Evolutionary conservation across 768 basidiomycete species (phyloP).

Genomic region (Xerocomellus intermedius): DNA sequence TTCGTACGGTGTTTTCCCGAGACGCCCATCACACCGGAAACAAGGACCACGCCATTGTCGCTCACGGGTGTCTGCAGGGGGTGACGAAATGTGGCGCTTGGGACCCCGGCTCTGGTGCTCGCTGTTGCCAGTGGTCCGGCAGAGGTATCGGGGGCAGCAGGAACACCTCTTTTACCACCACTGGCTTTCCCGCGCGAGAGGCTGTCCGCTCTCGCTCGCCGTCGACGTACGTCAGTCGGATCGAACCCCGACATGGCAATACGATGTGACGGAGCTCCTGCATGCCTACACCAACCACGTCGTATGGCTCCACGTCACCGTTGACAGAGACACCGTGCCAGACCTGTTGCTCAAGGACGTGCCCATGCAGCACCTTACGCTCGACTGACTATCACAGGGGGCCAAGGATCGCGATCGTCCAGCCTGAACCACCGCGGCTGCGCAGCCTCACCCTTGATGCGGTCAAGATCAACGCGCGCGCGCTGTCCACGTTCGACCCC

Average conservation of each 20-base stretch:
- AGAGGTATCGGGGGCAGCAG: conserved; percentile 5
- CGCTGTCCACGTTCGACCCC: too few relatives aligned
- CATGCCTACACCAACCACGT: conserved; percentile 18
- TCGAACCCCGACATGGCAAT: conserved; percentile 18
- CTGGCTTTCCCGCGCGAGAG: conserved; percentile 21
- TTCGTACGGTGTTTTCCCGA: conserved; percentile 39
- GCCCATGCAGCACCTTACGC: conserved; percentile 18
- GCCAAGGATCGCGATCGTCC: too few relatives aligned
- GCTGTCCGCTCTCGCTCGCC: conserved; percentile 23
- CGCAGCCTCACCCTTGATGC: too few relatives aligned
- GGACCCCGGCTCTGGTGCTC: conserved; percentile 49
- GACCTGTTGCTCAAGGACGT: conserved; percentile 18
- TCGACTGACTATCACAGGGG: too few relatives aligned
- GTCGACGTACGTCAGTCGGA: conserved; percentile 11
- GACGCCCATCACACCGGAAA: conserved; percentile 23
- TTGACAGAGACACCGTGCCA: conserved; percentile 7
- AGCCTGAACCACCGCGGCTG: too few relatives aligned
- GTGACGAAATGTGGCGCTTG: conserved; percentile 41
- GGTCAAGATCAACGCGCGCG: too few relatives aligned
- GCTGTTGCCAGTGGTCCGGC: conserved; percentile 31
- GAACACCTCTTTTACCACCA: conserved; percentile 12
- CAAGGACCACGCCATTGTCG: conserved; percentile 34
- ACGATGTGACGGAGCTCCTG: conserved; percentile 22
- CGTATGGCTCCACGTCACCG: conserved; percentile 9
- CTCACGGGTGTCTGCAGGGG: conserved; percentile 40